Evolutionary conservation across 2,329 filamentous ascomycete genomes (phyloP), one percentile per base, ranked within the genome.

Genomic region (Trichoderma guizhouense): DNA sequence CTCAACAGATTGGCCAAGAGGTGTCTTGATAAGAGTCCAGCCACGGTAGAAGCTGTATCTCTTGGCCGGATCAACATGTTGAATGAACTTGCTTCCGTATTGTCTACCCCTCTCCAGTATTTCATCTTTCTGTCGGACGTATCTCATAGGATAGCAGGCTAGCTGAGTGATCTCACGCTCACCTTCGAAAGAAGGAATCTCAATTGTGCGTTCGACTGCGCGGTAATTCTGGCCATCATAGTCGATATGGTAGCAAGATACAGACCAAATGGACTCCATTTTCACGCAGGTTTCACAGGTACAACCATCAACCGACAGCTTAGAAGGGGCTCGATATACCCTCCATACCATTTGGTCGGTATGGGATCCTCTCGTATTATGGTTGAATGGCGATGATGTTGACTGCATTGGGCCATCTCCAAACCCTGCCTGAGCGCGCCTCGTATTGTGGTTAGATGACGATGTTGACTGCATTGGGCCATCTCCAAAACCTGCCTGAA

Each of bases 241-340:
- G n/a, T 73, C 72, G 8, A 73, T 67, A 18, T 71, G 62, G 39
- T 71, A 71, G 24, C 62, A 68, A 0, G n/a, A 43, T n/a, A 71
- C 61, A 7, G 66, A 15, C 66, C 66, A 69, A 18, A 39, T 57
- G 7, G 53, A 61, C 5, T 61, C 62, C 43, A 43, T 65, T 26
- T 65, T 71, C 12, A 47, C 7, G 34, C 69, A 71, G 11, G 66
- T 24, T 1, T 69, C 66, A 30, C 66, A 69, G 26, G 8, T 34
- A 57, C 66, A 69, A 39, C 66, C 66, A n/a, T 69, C 66, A 14
- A 32, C 21, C 9, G 57, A 26, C 15, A 34, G 57, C 53, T 69
- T 69, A 4, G 34, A 69, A 3, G 66, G 66, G 7, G 66, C 36
- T n/a, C 66, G 55, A 34, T 69, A 69, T n/a, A 61, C 34, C 14